Percentiles rank a stretch among this genome's conserved stretches.
Evolutionary conservation across 352 stramenopile genomes (phyloP).

Genomic region (Globisporangium cylindrosporum): DNA sequence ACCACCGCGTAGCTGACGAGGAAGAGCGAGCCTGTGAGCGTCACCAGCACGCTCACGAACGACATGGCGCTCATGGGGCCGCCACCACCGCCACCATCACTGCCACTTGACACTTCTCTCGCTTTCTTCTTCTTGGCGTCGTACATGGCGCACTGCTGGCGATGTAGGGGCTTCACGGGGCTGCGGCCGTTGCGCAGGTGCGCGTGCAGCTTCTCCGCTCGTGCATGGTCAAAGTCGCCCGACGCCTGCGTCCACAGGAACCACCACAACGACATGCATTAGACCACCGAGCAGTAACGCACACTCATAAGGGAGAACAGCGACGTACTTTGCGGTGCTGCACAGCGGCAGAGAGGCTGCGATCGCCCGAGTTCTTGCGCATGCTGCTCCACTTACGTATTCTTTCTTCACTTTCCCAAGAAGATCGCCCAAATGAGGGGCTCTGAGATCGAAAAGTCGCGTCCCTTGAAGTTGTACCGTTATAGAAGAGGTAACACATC

Average conservation of each 20-base stretch:
- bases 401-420: too few species aligned
- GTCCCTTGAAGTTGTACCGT: neutral
- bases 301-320: neutral
- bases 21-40: slow-evolving; percentile 31
- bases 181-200: slow-evolving; percentile 28
- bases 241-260: slow-evolving; percentile 22
- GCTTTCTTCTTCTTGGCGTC: neutral
- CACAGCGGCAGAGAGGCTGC: slow-evolving; percentile 40
- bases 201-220: slow-evolving; percentile 35
- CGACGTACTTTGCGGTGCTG: slow-evolving; percentile 52
- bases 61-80: slow-evolving; percentile 21
- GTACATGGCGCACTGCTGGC: neutral
- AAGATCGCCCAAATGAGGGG: slow-evolving; percentile 12
- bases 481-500: neutral
- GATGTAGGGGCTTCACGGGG: slow-evolving; percentile 10
- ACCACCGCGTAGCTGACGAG: slow-evolving; percentile 41
- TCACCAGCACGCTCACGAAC: slow-evolving; percentile 25
- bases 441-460: slow-evolving; percentile 5
- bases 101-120: neutral
- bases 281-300: neutral
- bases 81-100: too few species aligned
- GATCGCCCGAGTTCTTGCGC: slow-evolving; percentile 35
- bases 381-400: slow-evolving; percentile 14
- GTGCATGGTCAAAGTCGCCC: slow-evolving; percentile 38
- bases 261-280: neutral